A percentile compares a stretch with the other conserved stretches of the same genome.
Evolutionary conservation across 257 asterid genomes (phyloP).

Genomic region (Lycium barbarum): DNA sequence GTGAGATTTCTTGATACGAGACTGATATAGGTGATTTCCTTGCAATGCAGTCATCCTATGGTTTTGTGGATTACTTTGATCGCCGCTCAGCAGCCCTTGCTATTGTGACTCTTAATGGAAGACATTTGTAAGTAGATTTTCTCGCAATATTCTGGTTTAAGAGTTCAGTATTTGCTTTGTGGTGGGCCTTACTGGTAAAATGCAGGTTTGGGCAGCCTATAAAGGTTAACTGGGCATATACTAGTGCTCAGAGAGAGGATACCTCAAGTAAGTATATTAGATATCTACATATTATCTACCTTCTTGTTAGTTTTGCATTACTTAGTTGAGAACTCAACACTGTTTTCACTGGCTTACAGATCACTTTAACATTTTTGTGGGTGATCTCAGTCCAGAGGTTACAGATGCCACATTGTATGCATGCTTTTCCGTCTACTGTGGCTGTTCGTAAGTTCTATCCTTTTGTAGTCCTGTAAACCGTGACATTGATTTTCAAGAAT

Average conservation of each 20-base stretch:
- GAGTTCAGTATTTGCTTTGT: not conserved
- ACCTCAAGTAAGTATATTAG: slow-evolving; percentile 58
- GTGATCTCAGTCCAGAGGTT: slow-evolving; percentile 92
- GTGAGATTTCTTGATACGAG: not conserved
- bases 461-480: slow-evolving; percentile 3
- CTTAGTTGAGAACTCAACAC: not conserved
- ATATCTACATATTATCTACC: not conserved
- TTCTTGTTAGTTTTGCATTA: not conserved
- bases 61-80: slow-evolving; percentile 85
- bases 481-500: not conserved
- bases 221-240: slow-evolving; percentile 90
- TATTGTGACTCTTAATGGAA: slow-evolving; percentile 71
- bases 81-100: slow-evolving; percentile 77
- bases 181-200: not conserved
- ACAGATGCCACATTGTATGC: slow-evolving; percentile 79
- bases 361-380: slow-evolving; percentile 84
- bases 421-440: slow-evolving; percentile 69
- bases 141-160: not conserved
- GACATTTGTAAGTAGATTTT: slow-evolving; percentile 65
- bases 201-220: slow-evolving; percentile 86
- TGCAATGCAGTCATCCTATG: slow-evolving; percentile 77
- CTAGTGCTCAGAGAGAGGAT: slow-evolving; percentile 82
- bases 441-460: slow-evolving; percentile 66
- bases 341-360: slow-evolving; percentile 44
- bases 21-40: not conserved